Conservation (phyloP, 1,284 basidiomycete species). For the Boletellus deceptivus region DNA sequence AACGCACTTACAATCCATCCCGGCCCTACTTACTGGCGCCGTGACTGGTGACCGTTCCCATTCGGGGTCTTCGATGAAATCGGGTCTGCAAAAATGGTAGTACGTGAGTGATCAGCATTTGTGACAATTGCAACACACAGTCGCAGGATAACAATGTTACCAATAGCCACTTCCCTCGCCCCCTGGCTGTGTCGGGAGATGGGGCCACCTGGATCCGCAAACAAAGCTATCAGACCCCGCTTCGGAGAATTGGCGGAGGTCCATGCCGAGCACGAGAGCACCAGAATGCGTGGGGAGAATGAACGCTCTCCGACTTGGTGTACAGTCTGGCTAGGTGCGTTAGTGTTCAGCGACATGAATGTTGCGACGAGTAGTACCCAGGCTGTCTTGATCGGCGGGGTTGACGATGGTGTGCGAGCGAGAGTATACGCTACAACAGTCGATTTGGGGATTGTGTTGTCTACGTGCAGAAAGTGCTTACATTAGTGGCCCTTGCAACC, state of each 20-base stretch:
- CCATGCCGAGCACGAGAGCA: slow-evolving; percentile 38
- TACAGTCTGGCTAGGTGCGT: slow-evolving; percentile 26
- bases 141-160: slow-evolving; percentile 50
- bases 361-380: slow-evolving; percentile 29
- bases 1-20: slow-evolving; percentile 46
- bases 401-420: slow-evolving; percentile 22
- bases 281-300: slow-evolving; percentile 41
- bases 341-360: slow-evolving; percentile 9
- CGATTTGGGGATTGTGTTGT: slow-evolving; percentile 49
- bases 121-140: slow-evolving; percentile 41
- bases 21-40: slow-evolving; percentile 40
- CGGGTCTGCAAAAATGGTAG: slow-evolving; percentile 41
- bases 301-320: slow-evolving; percentile 39
- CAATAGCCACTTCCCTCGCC: slow-evolving; percentile 44
- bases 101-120: slow-evolving; percentile 3
- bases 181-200: slow-evolving; percentile 34
- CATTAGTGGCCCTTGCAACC: neutral
- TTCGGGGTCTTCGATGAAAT: slow-evolving; percentile 48
- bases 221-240: slow-evolving; percentile 40
- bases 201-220: slow-evolving; percentile 44
- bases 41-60: slow-evolving; percentile 51
- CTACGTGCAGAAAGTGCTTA: slow-evolving; percentile 32
- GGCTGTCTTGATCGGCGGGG: slow-evolving; percentile 20
- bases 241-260: slow-evolving; percentile 17
- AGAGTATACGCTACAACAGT: slow-evolving; percentile 43